phyloP scores from a whole-genome alignment of 2,329 filamentous ascomycete genomes.

The Fusarium sp. region DNA sequence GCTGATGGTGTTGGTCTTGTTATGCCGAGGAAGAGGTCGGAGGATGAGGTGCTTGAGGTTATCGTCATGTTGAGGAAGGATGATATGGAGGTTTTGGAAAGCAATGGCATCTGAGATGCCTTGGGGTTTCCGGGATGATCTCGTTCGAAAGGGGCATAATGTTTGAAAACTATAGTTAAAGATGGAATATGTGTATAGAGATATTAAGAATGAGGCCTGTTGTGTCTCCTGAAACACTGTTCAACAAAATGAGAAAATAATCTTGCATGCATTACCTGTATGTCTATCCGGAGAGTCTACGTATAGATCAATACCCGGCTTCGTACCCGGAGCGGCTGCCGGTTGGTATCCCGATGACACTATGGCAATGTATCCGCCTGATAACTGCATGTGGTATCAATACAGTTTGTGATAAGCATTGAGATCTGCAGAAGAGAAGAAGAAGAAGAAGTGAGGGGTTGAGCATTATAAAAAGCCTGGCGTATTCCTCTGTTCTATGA shows the following conservation, averaged over 20 bases:
- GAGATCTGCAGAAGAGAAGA: not conserved
- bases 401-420: not conserved
- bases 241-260: not conserved
- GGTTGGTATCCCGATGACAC: not conserved
- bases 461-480: not conserved
- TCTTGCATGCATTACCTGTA: not conserved
- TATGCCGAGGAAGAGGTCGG: slow-evolving; percentile 8
- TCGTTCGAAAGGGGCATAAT: not conserved
- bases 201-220: not conserved
- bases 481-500: not conserved
- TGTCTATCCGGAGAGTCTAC: not conserved
- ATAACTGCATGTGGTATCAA: not conserved
- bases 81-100: slow-evolving; percentile 14
- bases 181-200: not conserved
- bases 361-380: not conserved
- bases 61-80: slow-evolving; percentile 20
- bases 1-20: slow-evolving; percentile 19
- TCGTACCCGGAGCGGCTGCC: not conserved
- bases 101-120: not conserved
- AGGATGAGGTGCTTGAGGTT: slow-evolving; percentile 7
- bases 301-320: not conserved
- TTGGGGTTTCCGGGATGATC: not conserved
- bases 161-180: not conserved
- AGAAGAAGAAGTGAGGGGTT: not conserved
- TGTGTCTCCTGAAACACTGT: not conserved